Evolutionary conservation across 345 rosid genomes (phyloP).

Genomic region (Eucalyptus cloeziana): DNA sequence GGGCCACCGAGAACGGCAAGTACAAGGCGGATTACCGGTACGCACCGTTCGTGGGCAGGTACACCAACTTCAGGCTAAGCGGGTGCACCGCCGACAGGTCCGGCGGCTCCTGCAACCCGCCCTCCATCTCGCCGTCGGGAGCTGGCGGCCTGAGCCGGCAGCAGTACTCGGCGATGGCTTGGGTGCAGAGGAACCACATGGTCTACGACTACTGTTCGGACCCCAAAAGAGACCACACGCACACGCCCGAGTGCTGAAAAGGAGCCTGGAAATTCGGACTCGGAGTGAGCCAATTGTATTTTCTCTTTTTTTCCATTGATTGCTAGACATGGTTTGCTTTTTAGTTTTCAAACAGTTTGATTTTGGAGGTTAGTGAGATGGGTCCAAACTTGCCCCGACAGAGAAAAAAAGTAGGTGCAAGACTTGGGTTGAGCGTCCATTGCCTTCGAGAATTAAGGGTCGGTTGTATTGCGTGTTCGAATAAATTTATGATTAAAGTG

Average conservation of each 20-base stretch:
- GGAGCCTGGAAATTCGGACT: not conserved
- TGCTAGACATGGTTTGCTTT: not conserved
- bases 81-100: constrained; percentile 38
- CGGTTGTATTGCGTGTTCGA: not conserved
- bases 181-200: constrained; percentile 68
- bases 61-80: constrained; percentile 42
- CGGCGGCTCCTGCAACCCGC: constrained; percentile 27
- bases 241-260: constrained; percentile 65
- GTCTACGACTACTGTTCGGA: constrained; percentile 80
- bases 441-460: constrained; percentile 7
- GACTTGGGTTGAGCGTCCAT: constrained; percentile 26
- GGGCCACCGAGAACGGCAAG: constrained; percentile 91
- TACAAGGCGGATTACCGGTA: constrained; percentile 65
- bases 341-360: not conserved
- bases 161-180: constrained; percentile 50
- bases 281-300: not conserved
- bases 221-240: constrained; percentile 60
- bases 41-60: constrained; percentile 74
- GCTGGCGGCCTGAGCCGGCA: constrained; percentile 38
- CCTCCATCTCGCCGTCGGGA: constrained; percentile 28
- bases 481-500: not conserved
- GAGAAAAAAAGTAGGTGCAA: not conserved
- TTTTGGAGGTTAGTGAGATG: constrained; percentile 26
- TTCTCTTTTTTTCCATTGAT: not conserved
- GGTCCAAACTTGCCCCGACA: constrained; percentile 10